Percentiles rank a stretch among this genome's conserved stretches.
Evolutionary conservation across 306 rosid genomes (phyloP).

Genomic region (Malus orientalis): DNA sequence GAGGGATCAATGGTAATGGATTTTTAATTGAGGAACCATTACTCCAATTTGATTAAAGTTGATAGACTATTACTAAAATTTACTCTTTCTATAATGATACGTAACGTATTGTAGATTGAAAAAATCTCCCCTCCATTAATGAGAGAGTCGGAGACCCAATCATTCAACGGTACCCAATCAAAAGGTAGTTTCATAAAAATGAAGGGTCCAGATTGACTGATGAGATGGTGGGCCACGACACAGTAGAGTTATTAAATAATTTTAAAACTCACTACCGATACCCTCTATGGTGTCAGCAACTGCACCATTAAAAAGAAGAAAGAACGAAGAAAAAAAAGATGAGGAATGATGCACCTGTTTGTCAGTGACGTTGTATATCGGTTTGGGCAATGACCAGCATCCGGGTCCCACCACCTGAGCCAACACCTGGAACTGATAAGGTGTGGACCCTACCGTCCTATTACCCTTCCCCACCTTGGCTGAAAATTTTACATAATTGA

Average conservation of each 20-base stretch:
- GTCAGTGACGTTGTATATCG: conserved; percentile 90
- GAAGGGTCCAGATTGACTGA: conserved; percentile 51
- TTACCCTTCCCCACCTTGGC: conserved; percentile 24
- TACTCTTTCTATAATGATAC: too few relatives aligned
- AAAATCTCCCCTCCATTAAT: background rate
- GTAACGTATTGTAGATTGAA: too few relatives aligned
- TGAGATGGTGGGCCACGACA: conserved; percentile 32
- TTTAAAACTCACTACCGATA: conserved; percentile 35
- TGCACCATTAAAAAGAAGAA: background rate
- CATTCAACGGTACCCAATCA: conserved; percentile 39
- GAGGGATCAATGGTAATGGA: too few relatives aligned
- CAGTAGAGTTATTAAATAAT: conserved; percentile 35
- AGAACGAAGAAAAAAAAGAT: background rate
- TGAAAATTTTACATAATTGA: conserved; percentile 59
- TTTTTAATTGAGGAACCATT: too few relatives aligned
- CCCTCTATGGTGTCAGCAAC: conserved; percentile 41
- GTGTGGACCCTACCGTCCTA: conserved; percentile 47
- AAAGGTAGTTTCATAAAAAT: conserved; percentile 23
- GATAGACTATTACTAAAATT: too few relatives aligned
- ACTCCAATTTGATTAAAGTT: too few relatives aligned
- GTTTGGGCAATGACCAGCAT: conserved; percentile 64
- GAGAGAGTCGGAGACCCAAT: conserved; percentile 34
- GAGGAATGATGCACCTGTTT: conserved; percentile 99
- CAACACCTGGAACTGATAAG: conserved; percentile 98
- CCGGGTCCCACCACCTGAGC: conserved; percentile 68